These are phyloP conservation scores for Avena atlantica DNA, from an alignment of 176 grass and related monocot genomes.

Conservation along the genomic window DNA sequence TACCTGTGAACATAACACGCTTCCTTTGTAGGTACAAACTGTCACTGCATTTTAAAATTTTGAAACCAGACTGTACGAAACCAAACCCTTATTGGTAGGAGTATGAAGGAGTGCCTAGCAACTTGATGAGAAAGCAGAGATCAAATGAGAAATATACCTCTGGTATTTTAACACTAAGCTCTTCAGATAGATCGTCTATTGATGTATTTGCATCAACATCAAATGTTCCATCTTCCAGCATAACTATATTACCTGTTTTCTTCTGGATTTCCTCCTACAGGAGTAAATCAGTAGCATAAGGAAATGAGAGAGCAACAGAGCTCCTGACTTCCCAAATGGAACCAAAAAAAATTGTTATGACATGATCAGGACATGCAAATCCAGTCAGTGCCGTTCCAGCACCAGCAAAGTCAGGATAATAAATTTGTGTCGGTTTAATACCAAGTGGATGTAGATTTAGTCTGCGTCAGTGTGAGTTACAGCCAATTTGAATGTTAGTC, in stretches of 20 bases:
- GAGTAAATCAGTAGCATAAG: neutral
- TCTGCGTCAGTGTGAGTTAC: slow-evolving; percentile 1
- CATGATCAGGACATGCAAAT: neutral
- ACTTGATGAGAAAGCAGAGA: slow-evolving; percentile 23
- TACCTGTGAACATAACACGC: neutral
- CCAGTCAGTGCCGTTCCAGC: slow-evolving; percentile 7
- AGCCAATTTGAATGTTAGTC: slow-evolving; percentile 11
- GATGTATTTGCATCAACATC: slow-evolving; percentile 99
- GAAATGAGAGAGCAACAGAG: slow-evolving; percentile 15
- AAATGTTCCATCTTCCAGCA: slow-evolving; percentile 89
- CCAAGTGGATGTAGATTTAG: neutral
- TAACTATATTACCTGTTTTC: slow-evolving; percentile 96
- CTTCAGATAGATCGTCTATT: slow-evolving; percentile 91
- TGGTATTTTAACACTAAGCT: slow-evolving; percentile 93
- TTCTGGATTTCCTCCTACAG: slow-evolving; percentile 96
- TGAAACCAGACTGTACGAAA: neutral
- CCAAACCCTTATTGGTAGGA: neutral
- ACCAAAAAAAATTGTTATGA: neutral
- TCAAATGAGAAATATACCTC: slow-evolving; percentile 66
- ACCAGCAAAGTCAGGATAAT: neutral
- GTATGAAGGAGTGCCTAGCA: neutral
- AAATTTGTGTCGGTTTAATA: slow-evolving; percentile 16
- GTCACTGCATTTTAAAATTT: slow-evolving; percentile 28
- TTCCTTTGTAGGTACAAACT: neutral
- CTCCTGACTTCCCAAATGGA: neutral